Evolutionary conservation across 2,329 filamentous ascomycete species (phyloP).

Genomic region (Falciphora oryzae): DNA sequence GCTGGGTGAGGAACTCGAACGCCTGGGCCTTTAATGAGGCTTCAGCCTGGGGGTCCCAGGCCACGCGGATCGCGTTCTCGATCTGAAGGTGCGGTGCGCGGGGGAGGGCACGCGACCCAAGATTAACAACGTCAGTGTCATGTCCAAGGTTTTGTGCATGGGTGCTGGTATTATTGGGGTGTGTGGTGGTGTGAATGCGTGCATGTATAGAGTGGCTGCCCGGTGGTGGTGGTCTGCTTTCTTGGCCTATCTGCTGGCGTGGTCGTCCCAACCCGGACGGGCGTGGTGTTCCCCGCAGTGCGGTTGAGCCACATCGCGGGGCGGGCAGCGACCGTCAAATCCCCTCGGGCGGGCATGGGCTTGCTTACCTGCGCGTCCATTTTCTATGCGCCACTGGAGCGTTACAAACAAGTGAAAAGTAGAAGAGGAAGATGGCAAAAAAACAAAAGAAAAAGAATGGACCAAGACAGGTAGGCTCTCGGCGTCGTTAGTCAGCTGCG

Average conservation of each 20-base stretch:
- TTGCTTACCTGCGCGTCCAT: constrained; percentile 27
- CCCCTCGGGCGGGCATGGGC: constrained; percentile 1
- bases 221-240: neutral
- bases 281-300: neutral
- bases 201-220: neutral
- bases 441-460: constrained; percentile 1
- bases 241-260: neutral
- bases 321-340: neutral
- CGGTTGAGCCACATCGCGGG: neutral
- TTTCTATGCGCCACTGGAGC: constrained; percentile 3
- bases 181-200: neutral
- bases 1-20: constrained; percentile 70
- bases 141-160: too few relatives aligned
- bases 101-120: constrained; percentile 6
- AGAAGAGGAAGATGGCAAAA: constrained; percentile 1
- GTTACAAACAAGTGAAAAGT: neutral
- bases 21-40: constrained; percentile 73
- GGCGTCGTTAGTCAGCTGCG: constrained; percentile 9
- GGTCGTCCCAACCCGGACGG: neutral
- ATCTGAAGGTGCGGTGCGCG: constrained; percentile 47
- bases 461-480: neutral
- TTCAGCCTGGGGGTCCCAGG: constrained; percentile 75
- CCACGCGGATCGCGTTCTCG: constrained; percentile 92
- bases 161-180: too few relatives aligned
- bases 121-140: too few relatives aligned